phyloP scores from a whole-genome alignment of 371 early-diverging fungal genomes.

The Mucor racemosus region DNA sequence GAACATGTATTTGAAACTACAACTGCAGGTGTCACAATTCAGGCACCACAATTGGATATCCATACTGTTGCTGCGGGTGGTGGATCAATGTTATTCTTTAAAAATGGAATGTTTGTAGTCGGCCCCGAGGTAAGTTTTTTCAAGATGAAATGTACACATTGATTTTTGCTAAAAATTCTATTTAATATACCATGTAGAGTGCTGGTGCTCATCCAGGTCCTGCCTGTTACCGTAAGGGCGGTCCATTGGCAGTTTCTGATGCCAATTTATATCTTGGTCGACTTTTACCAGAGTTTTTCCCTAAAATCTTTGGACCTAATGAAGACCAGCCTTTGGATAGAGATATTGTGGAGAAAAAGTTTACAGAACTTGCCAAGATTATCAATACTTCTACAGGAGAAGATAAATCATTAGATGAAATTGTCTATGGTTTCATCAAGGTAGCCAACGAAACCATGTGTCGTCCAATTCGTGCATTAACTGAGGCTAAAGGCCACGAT shows the following conservation, averaged over 20 bases:
- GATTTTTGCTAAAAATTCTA: too few relatives aligned
- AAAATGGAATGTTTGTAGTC: slow-evolving; percentile 93
- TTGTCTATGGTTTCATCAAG: slow-evolving; percentile 92
- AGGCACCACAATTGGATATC: slow-evolving; percentile 96
- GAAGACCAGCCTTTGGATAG: slow-evolving; percentile 84
- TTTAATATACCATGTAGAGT: slow-evolving; percentile 49
- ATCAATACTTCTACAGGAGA: slow-evolving; percentile 65
- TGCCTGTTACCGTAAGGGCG: slow-evolving; percentile 90
- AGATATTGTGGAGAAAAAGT: slow-evolving; percentile 65
- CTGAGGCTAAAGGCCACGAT: slow-evolving; percentile 93
- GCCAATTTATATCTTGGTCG: slow-evolving; percentile 92
- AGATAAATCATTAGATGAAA: slow-evolving; percentile 71
- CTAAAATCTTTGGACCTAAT: slow-evolving; percentile 91
- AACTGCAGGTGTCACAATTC: slow-evolving; percentile 93
- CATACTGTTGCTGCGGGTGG: slow-evolving; percentile 97
- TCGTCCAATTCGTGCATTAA: slow-evolving; percentile 91
- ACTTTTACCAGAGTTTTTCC: slow-evolving; percentile 88
- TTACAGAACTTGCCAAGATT: slow-evolving; percentile 63
- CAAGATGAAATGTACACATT: background rate
- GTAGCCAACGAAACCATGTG: slow-evolving; percentile 97
- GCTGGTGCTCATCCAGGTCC: slow-evolving; percentile 97
- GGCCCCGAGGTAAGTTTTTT: slow-evolving; percentile 76
- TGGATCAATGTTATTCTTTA: slow-evolving; percentile 90
- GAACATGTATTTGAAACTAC: slow-evolving; percentile 96
- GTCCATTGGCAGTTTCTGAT: slow-evolving; percentile 92